Conservation (phyloP, 129 eudicot species). For the Silybum marianum region DNA sequence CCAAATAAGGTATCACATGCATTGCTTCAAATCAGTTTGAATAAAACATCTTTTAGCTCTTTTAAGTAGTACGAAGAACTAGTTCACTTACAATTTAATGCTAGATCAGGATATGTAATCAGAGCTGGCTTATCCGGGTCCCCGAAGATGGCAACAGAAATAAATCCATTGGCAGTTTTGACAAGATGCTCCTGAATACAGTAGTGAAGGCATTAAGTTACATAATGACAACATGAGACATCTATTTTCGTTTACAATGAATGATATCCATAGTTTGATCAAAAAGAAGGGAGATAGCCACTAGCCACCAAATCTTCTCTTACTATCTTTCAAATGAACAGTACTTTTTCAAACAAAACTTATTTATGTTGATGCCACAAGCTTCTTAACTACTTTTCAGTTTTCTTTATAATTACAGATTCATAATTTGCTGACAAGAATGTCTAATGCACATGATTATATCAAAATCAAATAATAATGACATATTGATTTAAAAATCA, state of each 20-base stretch:
- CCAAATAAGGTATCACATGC: not conserved
- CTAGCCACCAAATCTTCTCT: slow-evolving; percentile 16
- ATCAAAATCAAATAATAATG: not conserved
- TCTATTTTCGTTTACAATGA: not conserved
- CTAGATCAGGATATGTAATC: slow-evolving; percentile 89
- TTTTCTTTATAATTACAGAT: not conserved
- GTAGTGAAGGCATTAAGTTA: slow-evolving; percentile 21
- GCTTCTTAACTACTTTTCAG: not conserved
- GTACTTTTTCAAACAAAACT: not conserved
- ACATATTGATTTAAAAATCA: not conserved
- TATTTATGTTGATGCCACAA: not conserved
- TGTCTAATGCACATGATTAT: not conserved
- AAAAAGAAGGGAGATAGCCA: slow-evolving; percentile 21
- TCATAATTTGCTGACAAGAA: not conserved
- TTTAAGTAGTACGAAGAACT: not conserved
- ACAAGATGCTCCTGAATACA: slow-evolving; percentile 71
- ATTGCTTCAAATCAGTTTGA: not conserved
- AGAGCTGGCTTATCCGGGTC: slow-evolving; percentile 93
- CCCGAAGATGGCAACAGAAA: slow-evolving; percentile 79
- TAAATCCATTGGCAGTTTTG: slow-evolving; percentile 67
- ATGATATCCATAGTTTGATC: slow-evolving; percentile 2
- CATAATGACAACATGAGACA: slow-evolving; percentile 19
- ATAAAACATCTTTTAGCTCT: not conserved
- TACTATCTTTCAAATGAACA: slow-evolving; percentile 8
- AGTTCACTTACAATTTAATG: slow-evolving; percentile 72